Evolutionary conservation across 2,329 filamentous ascomycete species (phyloP).

Genomic region (Helicocarpus griseus): DNA sequence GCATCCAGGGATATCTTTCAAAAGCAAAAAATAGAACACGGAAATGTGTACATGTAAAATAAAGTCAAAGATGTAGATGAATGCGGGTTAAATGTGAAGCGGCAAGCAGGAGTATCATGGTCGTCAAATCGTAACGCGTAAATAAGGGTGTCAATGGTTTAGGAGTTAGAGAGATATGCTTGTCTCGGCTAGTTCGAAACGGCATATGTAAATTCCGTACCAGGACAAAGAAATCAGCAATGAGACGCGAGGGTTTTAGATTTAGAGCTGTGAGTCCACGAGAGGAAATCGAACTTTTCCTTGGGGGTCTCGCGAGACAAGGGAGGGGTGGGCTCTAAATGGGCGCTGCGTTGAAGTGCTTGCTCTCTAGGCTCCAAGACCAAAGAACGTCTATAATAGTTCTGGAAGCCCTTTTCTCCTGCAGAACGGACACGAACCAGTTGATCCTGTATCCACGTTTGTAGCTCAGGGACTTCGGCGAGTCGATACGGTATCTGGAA

Average conservation of each 20-base stretch:
- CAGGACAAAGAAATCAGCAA: constrained; percentile 15
- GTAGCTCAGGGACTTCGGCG: constrained; percentile 72
- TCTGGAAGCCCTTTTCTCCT: constrained; percentile 53
- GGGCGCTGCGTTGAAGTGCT: constrained; percentile 13
- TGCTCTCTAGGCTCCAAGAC: constrained; percentile 59
- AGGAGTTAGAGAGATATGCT: too few species aligned
- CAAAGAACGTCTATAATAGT: constrained; percentile 73
- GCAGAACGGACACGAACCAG: constrained; percentile 62
- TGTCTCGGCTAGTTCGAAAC: too few species aligned
- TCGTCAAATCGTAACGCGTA: constrained; percentile 17
- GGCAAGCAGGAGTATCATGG: constrained; percentile 7
- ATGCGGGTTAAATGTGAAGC: constrained; percentile 1
- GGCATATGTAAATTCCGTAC: constrained; percentile 4
- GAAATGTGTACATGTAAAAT: background rate
- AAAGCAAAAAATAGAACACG: background rate
- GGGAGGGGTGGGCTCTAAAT: constrained; percentile 18
- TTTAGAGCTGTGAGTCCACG: constrained; percentile 40
- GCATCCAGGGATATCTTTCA: background rate
- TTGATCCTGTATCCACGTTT: constrained; percentile 83
- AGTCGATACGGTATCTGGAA: constrained; percentile 92
- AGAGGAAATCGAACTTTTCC: constrained; percentile 44
- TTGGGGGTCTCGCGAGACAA: constrained; percentile 32
- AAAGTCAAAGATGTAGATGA: background rate
- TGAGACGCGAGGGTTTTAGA: constrained; percentile 29
- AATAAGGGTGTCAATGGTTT: constrained; percentile 3